These are phyloP conservation scores for Leccinum broughii DNA, from an alignment of 768 basidiomycete genomes.

Conservation along the genomic window DNA sequence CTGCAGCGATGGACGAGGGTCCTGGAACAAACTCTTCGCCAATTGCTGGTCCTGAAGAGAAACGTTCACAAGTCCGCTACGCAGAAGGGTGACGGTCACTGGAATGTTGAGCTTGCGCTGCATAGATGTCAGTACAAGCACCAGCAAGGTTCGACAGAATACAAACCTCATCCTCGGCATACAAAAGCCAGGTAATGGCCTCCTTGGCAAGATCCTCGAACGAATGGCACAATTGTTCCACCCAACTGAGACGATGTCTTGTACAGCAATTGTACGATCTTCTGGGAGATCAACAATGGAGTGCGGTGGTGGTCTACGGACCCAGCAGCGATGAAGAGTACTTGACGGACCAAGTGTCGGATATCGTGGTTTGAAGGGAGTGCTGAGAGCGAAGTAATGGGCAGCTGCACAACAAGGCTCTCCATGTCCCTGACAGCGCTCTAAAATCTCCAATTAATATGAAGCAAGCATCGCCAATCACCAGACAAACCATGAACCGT, in stretches of 20 bases:
- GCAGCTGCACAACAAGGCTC: slow-evolving; percentile 73
- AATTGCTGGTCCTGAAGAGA: slow-evolving; percentile 86
- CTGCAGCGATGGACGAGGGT: slow-evolving; percentile 74
- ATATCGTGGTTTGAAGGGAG: slow-evolving; percentile 86
- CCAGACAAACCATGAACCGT: no score
- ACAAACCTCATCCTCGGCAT: slow-evolving; percentile 92
- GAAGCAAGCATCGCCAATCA: neutral
- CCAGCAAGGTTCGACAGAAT: neutral
- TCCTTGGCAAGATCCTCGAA: slow-evolving; percentile 95
- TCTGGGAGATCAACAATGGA: slow-evolving; percentile 91
- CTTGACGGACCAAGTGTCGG: slow-evolving; percentile 79
- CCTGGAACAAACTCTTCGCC: slow-evolving; percentile 78
- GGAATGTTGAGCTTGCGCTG: slow-evolving; percentile 96
- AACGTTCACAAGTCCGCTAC: slow-evolving; percentile 76
- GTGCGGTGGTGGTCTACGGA: slow-evolving; percentile 81
- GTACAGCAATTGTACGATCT: slow-evolving; percentile 93
- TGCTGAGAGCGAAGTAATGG: slow-evolving; percentile 63
- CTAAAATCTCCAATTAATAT: slow-evolving; percentile 16
- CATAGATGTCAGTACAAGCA: slow-evolving; percentile 9
- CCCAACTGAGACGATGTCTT: slow-evolving; percentile 85
- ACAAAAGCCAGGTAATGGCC: slow-evolving; percentile 94
- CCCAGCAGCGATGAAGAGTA: slow-evolving; percentile 78
- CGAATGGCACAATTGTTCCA: slow-evolving; percentile 85
- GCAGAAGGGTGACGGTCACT: slow-evolving; percentile 86
- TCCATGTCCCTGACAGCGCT: slow-evolving; percentile 64